Evolutionary conservation across 2,329 filamentous ascomycete genomes (phyloP), one percentile per base, ranked within the genome.

Genomic region (Curvularia lunata): DNA sequence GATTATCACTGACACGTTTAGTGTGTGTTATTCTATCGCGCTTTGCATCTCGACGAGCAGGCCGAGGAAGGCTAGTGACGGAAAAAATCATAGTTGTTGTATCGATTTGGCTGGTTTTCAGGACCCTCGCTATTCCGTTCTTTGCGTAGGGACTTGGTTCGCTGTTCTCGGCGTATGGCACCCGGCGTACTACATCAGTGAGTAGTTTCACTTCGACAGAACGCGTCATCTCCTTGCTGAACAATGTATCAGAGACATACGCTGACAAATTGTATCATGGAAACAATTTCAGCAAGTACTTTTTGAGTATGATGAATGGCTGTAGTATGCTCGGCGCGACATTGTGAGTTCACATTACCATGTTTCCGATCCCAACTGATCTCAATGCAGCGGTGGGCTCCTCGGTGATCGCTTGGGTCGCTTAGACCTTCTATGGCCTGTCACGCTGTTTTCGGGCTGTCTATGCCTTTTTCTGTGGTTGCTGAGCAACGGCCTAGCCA

Each of bases 401-500:
- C 48, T 84, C 3, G 85, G 80, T 16, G 85, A 88, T 66, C 77
- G 75, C 38, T 48, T 84, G 19, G 85, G 85, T 5, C 79, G 82
- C 1, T 83, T 82, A 71, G 86, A 86, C 63, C 73, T 81, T 30
- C 79, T 86, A 66, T 78, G 83, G 21, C 65, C 82, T 9, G 80
- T 87, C 65, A 81, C 80, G 32, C 50, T 74, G 9, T 34, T 73
- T 7, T 64, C 65, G 25, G 75, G 75, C 28, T 77, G 85, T 34
- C 64, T 85, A 1, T 79, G 81, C 12, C 75, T 87, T 0, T 83
- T 80, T 1, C 75, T 90, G 5, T 88, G 86, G 85, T 75, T 86
- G 4, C 81, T 71, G 1, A 64, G 67, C 5, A 45, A 57, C 3
- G 79, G 79, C 37, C 83, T 86, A 9, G 82, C 83, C 0, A 82